These are phyloP conservation scores for Heritiera littoralis DNA, from an alignment of 345 rosid species.

Conservation along the genomic window DNA sequence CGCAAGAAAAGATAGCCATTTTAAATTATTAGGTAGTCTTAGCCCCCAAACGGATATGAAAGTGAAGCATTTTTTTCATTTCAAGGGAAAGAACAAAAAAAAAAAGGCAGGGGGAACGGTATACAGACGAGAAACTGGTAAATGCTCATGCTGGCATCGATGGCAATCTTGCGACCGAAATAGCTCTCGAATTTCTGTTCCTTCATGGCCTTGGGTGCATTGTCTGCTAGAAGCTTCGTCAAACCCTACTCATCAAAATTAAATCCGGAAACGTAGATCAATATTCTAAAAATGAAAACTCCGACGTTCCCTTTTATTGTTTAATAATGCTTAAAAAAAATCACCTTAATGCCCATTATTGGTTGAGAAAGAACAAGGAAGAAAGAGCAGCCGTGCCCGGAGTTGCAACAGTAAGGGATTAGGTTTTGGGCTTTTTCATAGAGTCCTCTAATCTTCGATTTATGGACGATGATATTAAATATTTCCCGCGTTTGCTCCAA, in stretches of 20 bases:
- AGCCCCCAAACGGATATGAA: background rate
- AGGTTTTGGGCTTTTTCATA: background rate
- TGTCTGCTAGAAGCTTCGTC: slow-evolving; percentile 94
- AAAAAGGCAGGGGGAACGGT: background rate
- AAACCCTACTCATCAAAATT: slow-evolving; percentile 58
- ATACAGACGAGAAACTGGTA: slow-evolving; percentile 87
- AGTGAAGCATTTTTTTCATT: background rate
- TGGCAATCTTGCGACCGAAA: slow-evolving; percentile 88
- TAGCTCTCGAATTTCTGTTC: slow-evolving; percentile 92
- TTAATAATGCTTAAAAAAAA: background rate
- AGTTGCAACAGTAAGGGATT: background rate
- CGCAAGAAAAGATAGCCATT: background rate
- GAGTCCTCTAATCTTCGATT: too few species aligned
- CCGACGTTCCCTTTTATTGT: background rate
- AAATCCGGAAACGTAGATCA: background rate
- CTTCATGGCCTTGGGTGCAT: slow-evolving; percentile 87
- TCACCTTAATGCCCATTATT: slow-evolving; percentile 12
- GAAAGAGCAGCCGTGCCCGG: background rate
- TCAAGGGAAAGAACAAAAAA: background rate
- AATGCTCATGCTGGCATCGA: slow-evolving; percentile 99
- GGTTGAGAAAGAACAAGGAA: background rate
- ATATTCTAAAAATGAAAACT: background rate
- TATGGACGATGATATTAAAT: too few species aligned
- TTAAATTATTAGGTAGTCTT: background rate
- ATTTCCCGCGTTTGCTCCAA: too few species aligned